A percentile compares a stretch with the other conserved stretches of the same genome.
Conservation (phyloP, 129 eudicot genomes). For the Deinandra increscens region DNA sequence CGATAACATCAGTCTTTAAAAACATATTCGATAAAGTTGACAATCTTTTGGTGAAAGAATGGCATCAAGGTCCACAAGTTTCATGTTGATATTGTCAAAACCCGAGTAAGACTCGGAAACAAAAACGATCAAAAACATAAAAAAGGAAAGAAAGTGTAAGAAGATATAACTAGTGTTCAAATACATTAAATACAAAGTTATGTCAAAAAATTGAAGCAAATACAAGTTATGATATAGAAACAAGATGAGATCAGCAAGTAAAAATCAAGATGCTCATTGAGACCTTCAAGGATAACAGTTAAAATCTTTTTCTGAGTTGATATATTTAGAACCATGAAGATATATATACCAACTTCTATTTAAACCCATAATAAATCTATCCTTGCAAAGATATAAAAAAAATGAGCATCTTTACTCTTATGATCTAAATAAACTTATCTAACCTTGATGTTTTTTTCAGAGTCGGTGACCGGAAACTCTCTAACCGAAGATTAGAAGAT, state of each 20-base stretch:
- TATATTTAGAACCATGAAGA: conserved; percentile 19
- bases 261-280: conserved; percentile 44
- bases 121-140: not conserved
- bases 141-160: not conserved
- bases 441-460: conserved; percentile 53
- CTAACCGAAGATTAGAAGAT: conserved; percentile 44
- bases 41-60: too few species aligned
- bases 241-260: conserved; percentile 24
- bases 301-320: conserved; percentile 23
- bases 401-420: conserved; percentile 45
- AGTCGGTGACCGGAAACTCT: conserved; percentile 60
- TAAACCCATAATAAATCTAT: conserved; percentile 27
- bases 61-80: not conserved
- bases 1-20: too few species aligned
- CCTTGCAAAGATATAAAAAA: conserved; percentile 37
- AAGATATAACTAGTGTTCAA: not conserved
- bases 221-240: not conserved
- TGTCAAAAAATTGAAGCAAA: not conserved
- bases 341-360: conserved; percentile 26
- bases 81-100: not conserved
- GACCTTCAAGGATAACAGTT: conserved; percentile 28
- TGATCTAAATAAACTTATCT: conserved; percentile 76
- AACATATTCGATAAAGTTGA: too few species aligned
- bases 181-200: not conserved
- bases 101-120: not conserved